phyloP scores from a whole-genome alignment of 257 asterid genomes.

The Przewalskia tangutica region DNA sequence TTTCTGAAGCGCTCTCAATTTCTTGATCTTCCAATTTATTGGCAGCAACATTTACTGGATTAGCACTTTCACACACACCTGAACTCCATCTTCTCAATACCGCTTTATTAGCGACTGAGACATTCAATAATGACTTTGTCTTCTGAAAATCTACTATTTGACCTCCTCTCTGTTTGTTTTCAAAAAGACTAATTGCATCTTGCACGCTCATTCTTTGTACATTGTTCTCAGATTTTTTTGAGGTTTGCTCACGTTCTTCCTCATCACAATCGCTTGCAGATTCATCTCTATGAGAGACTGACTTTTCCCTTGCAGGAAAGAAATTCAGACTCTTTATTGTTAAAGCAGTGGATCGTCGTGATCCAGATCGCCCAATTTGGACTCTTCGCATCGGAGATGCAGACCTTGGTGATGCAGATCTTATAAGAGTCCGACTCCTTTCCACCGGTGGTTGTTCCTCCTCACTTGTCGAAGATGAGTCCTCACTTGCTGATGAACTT shows the following conservation, averaged over 20 bases:
- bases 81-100: conserved; percentile 97
- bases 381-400: conserved; percentile 98
- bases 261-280: conserved; percentile 41
- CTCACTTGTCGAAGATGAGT: conserved; percentile 67
- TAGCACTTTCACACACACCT: conserved; percentile 52
- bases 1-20: conserved; percentile 18
- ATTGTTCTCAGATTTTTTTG: conserved; percentile 33
- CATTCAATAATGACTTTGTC: conserved; percentile 14
- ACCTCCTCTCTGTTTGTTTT: conserved; percentile 68
- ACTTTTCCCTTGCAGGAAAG: conserved; percentile 59
- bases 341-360: conserved; percentile 84
- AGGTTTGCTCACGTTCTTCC: conserved; percentile 44
- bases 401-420: conserved; percentile 89
- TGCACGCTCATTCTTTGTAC: conserved; percentile 72
- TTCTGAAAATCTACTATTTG: conserved; percentile 52
- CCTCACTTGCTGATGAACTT: conserved; percentile 65
- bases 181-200: conserved; percentile 87
- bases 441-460: conserved; percentile 55
- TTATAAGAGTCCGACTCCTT: conserved; percentile 61
- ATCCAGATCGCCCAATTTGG: conserved; percentile 88
- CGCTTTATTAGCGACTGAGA: conserved; percentile 55
- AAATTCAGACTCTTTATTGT: conserved; percentile 68
- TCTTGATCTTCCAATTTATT: conserved; percentile 24
- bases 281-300: conserved; percentile 38
- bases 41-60: conserved; percentile 23